Evolutionary conservation across 2,329 filamentous ascomycete genomes (phyloP).

Genomic region (Penicillium fuscoglaucum): DNA sequence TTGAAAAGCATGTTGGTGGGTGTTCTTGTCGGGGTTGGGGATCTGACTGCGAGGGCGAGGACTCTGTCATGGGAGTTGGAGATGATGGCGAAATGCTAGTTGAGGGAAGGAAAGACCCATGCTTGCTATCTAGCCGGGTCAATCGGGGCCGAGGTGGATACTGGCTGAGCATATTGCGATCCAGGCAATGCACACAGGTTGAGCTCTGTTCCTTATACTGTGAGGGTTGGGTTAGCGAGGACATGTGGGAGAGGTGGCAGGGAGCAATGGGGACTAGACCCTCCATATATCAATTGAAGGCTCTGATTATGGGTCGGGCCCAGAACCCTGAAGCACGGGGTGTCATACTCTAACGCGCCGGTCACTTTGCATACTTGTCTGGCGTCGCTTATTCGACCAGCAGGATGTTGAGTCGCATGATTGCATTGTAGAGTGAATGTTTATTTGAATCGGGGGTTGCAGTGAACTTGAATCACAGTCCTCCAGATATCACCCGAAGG

Average conservation of each 20-base stretch:
- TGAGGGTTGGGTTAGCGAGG: neutral
- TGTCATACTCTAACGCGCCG: slow-evolving; percentile 9
- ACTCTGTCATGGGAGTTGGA: neutral
- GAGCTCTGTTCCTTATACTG: slow-evolving; percentile 6
- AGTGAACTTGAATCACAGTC: slow-evolving; percentile 1
- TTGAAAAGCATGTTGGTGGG: neutral
- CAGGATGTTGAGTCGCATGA: neutral
- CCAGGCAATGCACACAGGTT: slow-evolving; percentile 11
- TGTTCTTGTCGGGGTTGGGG: neutral
- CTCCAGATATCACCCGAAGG: slow-evolving; percentile 1
- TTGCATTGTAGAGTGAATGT: neutral
- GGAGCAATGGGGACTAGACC: neutral
- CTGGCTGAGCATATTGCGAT: slow-evolving; percentile 17
- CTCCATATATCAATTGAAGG: neutral
- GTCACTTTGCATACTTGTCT: slow-evolving; percentile 5
- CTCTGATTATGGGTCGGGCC: neutral
- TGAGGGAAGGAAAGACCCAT: slow-evolving; percentile 10
- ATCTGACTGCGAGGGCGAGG: neutral
- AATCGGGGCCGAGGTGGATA: slow-evolving; percentile 17
- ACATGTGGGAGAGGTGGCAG: neutral
- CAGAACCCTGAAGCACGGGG: neutral
- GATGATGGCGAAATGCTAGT: neutral
- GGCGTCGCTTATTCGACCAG: slow-evolving; percentile 8
- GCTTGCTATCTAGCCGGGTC: slow-evolving; percentile 18
- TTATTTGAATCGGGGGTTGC: neutral